phyloP scores from a whole-genome alignment of 192 early-diverging fungal genomes.

The Coemansia sp. region DNA sequence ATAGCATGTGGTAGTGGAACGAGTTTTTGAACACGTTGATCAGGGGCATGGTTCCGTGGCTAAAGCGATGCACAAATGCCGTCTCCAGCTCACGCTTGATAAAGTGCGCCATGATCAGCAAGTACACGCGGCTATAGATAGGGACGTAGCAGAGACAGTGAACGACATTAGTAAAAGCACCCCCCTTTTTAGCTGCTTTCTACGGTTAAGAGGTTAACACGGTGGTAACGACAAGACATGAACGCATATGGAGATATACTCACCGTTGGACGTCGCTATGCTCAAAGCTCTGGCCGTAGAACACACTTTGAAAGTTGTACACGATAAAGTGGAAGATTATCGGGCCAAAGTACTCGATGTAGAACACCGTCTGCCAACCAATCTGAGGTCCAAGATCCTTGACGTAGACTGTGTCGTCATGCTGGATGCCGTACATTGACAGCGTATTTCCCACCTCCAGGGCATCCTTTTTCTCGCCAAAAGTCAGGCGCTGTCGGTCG shows the following conservation, averaged over 20 bases:
- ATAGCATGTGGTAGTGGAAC: constrained; percentile 88
- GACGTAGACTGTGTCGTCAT: constrained; percentile 63
- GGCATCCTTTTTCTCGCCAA: constrained; percentile 61
- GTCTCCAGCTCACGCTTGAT: constrained; percentile 93
- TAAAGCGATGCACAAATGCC: constrained; percentile 89
- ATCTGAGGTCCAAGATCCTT: constrained; percentile 89
- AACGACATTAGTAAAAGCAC: neutral
- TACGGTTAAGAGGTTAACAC: neutral
- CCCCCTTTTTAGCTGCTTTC: neutral
- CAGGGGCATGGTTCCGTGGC: constrained; percentile 94
- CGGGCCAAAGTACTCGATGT: constrained; percentile 93
- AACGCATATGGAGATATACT: constrained; percentile 31
- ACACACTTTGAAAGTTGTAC: constrained; percentile 69
- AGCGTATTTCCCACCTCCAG: constrained; percentile 60
- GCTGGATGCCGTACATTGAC: constrained; percentile 64
- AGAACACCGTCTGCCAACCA: constrained; percentile 91
- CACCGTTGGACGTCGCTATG: constrained; percentile 75
- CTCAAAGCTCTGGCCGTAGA: constrained; percentile 69
- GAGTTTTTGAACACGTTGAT: constrained; percentile 95
- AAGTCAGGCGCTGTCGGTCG: constrained; percentile 84
- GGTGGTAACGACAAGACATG: neutral
- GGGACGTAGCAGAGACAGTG: neutral
- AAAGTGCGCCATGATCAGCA: constrained; percentile 81
- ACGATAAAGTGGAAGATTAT: constrained; percentile 83
- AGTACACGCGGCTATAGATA: constrained; percentile 62